These are phyloP conservation scores for Yamadazyma kitorensis DNA, from an alignment of 805 yeast genomes.

Conservation along the genomic window DNA sequence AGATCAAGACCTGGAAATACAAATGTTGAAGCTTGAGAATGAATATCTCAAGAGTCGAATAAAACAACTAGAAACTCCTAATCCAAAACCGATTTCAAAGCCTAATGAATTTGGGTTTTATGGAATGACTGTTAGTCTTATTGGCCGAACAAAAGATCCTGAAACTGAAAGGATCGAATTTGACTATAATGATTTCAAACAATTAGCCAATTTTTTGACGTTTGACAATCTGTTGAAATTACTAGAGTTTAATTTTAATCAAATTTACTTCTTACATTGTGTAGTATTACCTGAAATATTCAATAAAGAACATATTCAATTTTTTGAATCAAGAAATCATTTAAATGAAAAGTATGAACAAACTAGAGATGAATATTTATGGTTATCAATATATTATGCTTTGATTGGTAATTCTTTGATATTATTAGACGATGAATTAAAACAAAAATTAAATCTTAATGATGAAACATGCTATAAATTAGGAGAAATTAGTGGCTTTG, in stretches of 20 bases:
- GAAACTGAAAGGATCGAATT: conserved; percentile 5
- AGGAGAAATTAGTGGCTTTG: conserved; percentile 25
- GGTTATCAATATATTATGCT: conserved; percentile 27
- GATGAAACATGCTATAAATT: conserved; percentile 22
- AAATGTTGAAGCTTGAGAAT: not conserved
- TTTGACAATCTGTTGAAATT: conserved; percentile 4
- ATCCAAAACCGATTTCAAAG: not conserved
- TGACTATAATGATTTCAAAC: conserved; percentile 5
- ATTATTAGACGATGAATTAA: conserved; percentile 20
- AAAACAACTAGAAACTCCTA: not conserved
- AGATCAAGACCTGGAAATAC: too few species aligned
- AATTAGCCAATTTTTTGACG: conserved; percentile 6
- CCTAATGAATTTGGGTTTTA: conserved; percentile 5
- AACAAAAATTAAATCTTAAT: conserved; percentile 16
- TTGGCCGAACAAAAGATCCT: conserved; percentile 15
- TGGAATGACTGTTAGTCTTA: conserved; percentile 9
- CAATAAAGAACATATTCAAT: conserved; percentile 13
- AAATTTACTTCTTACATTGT: conserved; percentile 17
- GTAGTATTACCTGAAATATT: conserved; percentile 10
- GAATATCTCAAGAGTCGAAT: not conserved
- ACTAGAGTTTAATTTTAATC: conserved; percentile 13
- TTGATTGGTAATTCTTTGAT: conserved; percentile 26
- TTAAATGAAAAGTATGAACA: conserved; percentile 20
- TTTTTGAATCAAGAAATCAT: conserved; percentile 24
- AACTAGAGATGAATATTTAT: conserved; percentile 21